phyloP scores from a whole-genome alignment of 352 stramenopile genomes.

The Phytophthora citrophthora region DNA sequence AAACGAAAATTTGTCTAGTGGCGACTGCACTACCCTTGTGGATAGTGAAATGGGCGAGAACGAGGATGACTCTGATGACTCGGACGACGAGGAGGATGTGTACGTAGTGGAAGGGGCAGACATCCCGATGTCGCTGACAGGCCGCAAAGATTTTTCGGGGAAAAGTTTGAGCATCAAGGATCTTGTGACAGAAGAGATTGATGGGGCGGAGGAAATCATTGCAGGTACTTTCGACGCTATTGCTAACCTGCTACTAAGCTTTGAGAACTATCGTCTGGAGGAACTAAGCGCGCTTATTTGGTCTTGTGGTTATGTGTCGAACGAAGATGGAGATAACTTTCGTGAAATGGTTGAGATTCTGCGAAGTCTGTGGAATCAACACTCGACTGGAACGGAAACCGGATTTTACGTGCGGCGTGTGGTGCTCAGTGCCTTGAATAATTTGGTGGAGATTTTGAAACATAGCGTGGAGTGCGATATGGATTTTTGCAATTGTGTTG shows the following conservation, averaged over 20 bases:
- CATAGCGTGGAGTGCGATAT: conserved; percentile 71
- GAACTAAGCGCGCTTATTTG: conserved; percentile 72
- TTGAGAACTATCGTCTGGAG: conserved; percentile 61
- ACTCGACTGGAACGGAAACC: conserved; percentile 27
- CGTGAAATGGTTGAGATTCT: conserved; percentile 62
- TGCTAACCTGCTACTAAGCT: conserved; percentile 57
- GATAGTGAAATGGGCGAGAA: conserved; percentile 40
- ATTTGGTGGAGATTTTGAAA: conserved; percentile 78
- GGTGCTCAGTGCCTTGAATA: conserved; percentile 77
- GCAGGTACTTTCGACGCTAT: conserved; percentile 74
- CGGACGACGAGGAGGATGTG: conserved; percentile 48
- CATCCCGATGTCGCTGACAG: conserved; percentile 60
- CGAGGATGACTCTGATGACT: conserved; percentile 43
- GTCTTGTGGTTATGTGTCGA: conserved; percentile 56
- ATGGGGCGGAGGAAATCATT: conserved; percentile 63
- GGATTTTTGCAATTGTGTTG: conserved; percentile 69
- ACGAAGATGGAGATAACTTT: conserved; percentile 33
- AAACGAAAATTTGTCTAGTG: conserved; percentile 28
- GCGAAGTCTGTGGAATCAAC: conserved; percentile 40
- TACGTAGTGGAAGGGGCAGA: conserved; percentile 49
- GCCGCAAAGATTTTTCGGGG: conserved; percentile 33
- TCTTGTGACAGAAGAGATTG: conserved; percentile 58
- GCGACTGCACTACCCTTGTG: conserved; percentile 14
- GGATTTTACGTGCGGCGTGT: conserved; percentile 72
- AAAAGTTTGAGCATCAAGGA: conserved; percentile 48